Conservation (phyloP, 768 basidiomycete genomes). For the Agrocybe pediades region DNA sequence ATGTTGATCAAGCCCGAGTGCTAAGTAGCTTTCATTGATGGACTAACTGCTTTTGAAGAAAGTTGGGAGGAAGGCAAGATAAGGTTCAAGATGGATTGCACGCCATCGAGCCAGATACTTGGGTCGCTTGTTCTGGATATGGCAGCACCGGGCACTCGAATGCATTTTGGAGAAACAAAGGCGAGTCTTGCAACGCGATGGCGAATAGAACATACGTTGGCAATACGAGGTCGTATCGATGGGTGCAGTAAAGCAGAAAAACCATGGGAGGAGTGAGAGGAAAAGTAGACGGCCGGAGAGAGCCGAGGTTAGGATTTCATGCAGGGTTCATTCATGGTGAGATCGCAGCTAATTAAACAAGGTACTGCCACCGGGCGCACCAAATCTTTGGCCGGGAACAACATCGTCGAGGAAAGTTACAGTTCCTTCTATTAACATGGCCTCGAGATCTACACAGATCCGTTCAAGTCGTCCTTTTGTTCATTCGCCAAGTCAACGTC, state of each 20-base stretch:
- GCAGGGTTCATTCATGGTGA: conserved; percentile 24
- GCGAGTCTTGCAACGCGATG: too few species aligned
- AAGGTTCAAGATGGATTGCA: conserved; percentile 34
- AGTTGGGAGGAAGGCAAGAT: conserved; percentile 33
- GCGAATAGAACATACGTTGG: too few species aligned
- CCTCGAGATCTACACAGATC: conserved; percentile 37
- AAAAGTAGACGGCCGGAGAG: conserved; percentile 10
- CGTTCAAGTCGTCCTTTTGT: conserved; percentile 41
- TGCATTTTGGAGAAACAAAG: too few species aligned
- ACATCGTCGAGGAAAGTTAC: conserved; percentile 34
- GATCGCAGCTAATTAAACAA: conserved; percentile 28
- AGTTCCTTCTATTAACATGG: conserved; percentile 28
- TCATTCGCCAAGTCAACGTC: conserved; percentile 34
- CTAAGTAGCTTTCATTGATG: conserved; percentile 20
- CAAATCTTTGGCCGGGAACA: conserved; percentile 39
- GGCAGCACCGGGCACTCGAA: too few species aligned
- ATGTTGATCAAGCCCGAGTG: conserved; percentile 15
- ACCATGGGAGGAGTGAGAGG: conserved; percentile 7
- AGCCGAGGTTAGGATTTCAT: conserved; percentile 15
- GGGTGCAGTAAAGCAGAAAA: conserved; percentile 7
- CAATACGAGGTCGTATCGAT: too few species aligned
- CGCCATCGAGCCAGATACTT: conserved; percentile 16
- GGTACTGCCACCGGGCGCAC: conserved; percentile 29
- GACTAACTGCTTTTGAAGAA: conserved; percentile 21
- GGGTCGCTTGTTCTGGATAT: conserved; percentile 15